A percentile compares a stretch with the other conserved stretches of the same genome.
Evolutionary conservation across 176 grass and related monocot species (phyloP).

Genomic region (Alopecurus myosuroides): DNA sequence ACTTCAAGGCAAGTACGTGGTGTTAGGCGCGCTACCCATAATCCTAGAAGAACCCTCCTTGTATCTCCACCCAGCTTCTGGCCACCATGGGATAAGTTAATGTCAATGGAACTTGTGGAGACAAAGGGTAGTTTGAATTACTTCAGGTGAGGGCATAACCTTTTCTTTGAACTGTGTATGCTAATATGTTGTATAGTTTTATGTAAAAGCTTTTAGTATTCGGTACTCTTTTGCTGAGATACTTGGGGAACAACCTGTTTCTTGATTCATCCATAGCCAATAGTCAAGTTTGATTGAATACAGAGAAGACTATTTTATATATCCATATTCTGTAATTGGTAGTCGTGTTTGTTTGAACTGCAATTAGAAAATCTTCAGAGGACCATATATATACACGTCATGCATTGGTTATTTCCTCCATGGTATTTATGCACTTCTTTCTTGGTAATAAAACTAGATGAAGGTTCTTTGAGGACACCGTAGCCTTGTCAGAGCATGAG

Average conservation of each 20-base stretch:
- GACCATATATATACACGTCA: not conserved
- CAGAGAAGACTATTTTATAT: not conserved
- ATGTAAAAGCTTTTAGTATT: not conserved
- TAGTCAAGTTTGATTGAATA: not conserved
- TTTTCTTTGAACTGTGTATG: not conserved
- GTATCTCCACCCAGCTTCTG: slow-evolving; percentile 71
- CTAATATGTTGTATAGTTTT: not conserved
- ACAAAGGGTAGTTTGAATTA: slow-evolving; percentile 74
- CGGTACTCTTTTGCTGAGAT: not conserved
- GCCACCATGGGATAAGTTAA: slow-evolving; percentile 81
- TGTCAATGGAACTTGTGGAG: slow-evolving; percentile 83
- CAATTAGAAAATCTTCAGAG: not conserved
- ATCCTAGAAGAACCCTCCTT: slow-evolving; percentile 84
- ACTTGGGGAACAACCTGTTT: not conserved
- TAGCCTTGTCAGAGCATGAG: not conserved
- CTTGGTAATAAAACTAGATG: not conserved
- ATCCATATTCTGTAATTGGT: not conserved
- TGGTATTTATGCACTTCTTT: not conserved
- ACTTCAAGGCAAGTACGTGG: slow-evolving; percentile 75
- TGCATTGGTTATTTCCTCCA: not conserved
- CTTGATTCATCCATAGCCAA: not conserved
- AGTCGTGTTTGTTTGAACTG: not conserved
- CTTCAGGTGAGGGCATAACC: slow-evolving; percentile 61
- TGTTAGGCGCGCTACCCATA: slow-evolving; percentile 52
- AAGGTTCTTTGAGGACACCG: not conserved